Percentiles rank a stretch among this genome's conserved stretches.
These are phyloP conservation scores for Yamadazyma insecticola DNA, from an alignment of 805 yeast genomes.

Conservation along the genomic window DNA sequence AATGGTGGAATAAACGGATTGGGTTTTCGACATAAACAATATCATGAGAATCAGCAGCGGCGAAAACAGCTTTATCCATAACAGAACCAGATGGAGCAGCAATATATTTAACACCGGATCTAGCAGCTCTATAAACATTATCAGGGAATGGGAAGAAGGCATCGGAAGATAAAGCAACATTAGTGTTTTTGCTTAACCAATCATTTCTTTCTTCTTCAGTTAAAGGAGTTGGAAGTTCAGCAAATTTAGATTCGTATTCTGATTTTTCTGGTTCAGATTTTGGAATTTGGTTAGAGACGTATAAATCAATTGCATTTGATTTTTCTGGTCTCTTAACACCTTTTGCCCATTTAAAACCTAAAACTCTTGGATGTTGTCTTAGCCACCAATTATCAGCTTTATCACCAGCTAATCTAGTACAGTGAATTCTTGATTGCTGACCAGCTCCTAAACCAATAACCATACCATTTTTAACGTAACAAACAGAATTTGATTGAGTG, in stretches of 20 bases:
- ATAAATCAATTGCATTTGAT: slow-evolving; percentile 95
- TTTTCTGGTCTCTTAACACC: slow-evolving; percentile 98
- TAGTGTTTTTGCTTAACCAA: slow-evolving; percentile 75
- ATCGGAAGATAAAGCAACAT: slow-evolving; percentile 92
- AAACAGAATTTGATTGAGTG: slow-evolving; percentile 97
- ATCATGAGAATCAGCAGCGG: slow-evolving; percentile 88
- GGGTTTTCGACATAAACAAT: slow-evolving; percentile 95
- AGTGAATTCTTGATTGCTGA: slow-evolving; percentile 98
- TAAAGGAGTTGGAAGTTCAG: slow-evolving; percentile 75
- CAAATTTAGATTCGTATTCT: slow-evolving; percentile 89
- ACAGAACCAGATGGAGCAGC: slow-evolving; percentile 98
- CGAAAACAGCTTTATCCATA: slow-evolving; percentile 93
- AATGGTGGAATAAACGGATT: slow-evolving; percentile 97
- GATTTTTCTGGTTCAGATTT: slow-evolving; percentile 85
- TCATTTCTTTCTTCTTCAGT: slow-evolving; percentile 78
- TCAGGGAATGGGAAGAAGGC: slow-evolving; percentile 99
- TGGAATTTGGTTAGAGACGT: slow-evolving; percentile 89
- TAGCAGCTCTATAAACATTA: slow-evolving; percentile 95
- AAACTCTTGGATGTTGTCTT: slow-evolving; percentile 94
- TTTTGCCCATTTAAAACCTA: slow-evolving; percentile 94
- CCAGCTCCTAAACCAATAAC: slow-evolving; percentile 99
- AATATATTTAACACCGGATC: slow-evolving; percentile 92
- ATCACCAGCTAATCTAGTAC: slow-evolving; percentile 98
- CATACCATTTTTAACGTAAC: slow-evolving; percentile 99
- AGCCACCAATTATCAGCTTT: slow-evolving; percentile 99